Evolutionary conservation across 192 early-diverging fungal species (phyloP), one percentile per base, ranked within the genome.

Genomic region (Tieghemiomyces parasiticus): DNA sequence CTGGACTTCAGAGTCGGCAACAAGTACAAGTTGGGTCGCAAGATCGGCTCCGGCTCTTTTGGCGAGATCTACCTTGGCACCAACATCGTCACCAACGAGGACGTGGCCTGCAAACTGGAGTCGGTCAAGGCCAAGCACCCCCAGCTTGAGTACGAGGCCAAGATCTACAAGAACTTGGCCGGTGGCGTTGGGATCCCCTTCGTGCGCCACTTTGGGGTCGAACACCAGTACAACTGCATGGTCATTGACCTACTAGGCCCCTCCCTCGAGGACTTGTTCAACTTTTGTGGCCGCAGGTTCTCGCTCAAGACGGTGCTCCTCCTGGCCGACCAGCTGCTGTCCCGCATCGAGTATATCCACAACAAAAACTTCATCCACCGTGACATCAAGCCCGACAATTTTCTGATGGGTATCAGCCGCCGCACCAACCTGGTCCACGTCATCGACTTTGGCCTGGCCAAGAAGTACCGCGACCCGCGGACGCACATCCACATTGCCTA

Each of bases 101-200:
- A 97, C 68, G 91, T 99, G 13, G 96, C 94, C 45, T 91, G 96
- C 72, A 99, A 99, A 73, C 78, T 99, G 33, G 96, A 99, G 76
- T 81, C 84, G 20, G 81, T 89, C 49, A 89, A 88, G 73, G 91
- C 94, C 31, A 88, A 89, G 67, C 94, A 99, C 63, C 92, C 92
- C 51, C 94, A 97, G 68, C 77, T 99, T 12, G 94, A 96, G 71
- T 97, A 96, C 70, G 96, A 99, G 67, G 84, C 92, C 35, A 83
- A 86, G 67, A 92, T 99, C 26, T 97, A 97, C 79, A 92, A 91
- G 68, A 75, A 88, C 19, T 77, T 99, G 54, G 89, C 90, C 9
- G 92, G 93, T 44, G 93, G 92, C 32, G 81, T 87, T 62, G 91
- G 91, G 28, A 87, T 93, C 55, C 88, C 91, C n/a, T 85, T 88